Base-by-base conservation (phyloP, 2,329 filamentous ascomycete species). In the Botrytis byssoidea region DNA sequence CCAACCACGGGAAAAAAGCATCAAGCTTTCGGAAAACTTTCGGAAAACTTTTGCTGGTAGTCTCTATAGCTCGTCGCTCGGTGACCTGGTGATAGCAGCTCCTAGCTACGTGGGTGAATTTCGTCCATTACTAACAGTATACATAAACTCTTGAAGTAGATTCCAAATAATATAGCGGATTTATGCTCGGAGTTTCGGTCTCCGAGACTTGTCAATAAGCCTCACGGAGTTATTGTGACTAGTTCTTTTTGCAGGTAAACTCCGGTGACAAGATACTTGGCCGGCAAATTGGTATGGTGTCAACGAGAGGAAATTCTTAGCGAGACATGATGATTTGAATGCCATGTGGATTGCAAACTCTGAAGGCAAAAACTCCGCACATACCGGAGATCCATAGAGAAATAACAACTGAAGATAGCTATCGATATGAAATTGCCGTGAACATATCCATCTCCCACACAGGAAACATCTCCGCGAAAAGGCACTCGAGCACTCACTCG, bases 401-500 rank as follows among this genome's bases (percentile, higher is more conserved):
- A 7, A 32, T 57, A 18, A 32, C 6, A 14, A 42, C 48, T 42
- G 35, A 57, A 68, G 35, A 18, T 29, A 40, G 25, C 35, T 48
- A 65, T 48, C 32, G 35, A 68, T 57, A 42, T 29, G 29, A 29
- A n/a, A 68, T 68, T 68, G 5, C 46, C 25, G 55, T 68, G 9
- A 55, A 29, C 32, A 32, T 32, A 14, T 57, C 46, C 10, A 42
- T 68, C 9, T 57, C 48, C 48, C 14, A 42, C 40, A 55, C 25
- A n/a, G 32, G 29, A 8, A 32, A 42, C 3, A 57, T 42, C 48
- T 57, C 48, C 18, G 48, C 16, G 66, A 20, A 18, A 42, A 42
- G 5, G 48, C 35, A 57, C n/a, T 59, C 66, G 48, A 69, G 37
- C 66, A 69, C 66, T 40, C 51, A 68, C 46, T 57, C 35, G 35